Conservation (phyloP, 1,139 yeast species). For the Blastobotrys apis region DNA sequence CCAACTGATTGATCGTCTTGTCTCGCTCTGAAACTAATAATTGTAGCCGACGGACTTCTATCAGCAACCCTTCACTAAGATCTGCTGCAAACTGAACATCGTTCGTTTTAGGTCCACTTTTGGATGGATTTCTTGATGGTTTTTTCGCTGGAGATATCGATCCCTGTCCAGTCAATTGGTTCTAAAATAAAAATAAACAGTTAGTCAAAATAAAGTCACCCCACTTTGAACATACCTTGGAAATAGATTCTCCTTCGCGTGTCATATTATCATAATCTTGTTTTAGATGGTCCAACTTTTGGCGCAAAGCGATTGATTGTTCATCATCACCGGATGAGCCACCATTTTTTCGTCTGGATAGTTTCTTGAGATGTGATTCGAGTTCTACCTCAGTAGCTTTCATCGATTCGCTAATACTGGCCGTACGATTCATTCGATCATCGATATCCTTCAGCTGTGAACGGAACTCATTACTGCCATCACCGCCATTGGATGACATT, state of each 20-base stretch:
- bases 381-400: conserved; percentile 20
- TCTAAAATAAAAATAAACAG: background rate
- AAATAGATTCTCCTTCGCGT: conserved; percentile 11
- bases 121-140: conserved; percentile 12
- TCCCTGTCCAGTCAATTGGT: conserved; percentile 11
- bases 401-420: conserved; percentile 18
- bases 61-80: conserved; percentile 69
- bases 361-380: conserved; percentile 8
- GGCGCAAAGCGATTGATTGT: conserved; percentile 12
- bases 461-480: conserved; percentile 11
- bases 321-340: conserved; percentile 10
- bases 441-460: conserved; percentile 20
- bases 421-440: conserved; percentile 19
- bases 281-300: conserved; percentile 17
- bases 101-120: conserved; percentile 26
- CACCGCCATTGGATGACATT: conserved; percentile 6
- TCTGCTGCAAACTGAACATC: conserved; percentile 82
- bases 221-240: too few relatives aligned
- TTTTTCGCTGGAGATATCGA: conserved; percentile 15
- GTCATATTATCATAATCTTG: conserved; percentile 21
- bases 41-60: conserved; percentile 74
- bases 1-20: conserved; percentile 40
- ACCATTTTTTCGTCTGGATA: background rate
- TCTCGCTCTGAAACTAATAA: conserved; percentile 53
- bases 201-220: background rate